Conservation (phyloP, 2,329 filamentous ascomycete species). For the Phaeomoniella chlamydospora region DNA sequence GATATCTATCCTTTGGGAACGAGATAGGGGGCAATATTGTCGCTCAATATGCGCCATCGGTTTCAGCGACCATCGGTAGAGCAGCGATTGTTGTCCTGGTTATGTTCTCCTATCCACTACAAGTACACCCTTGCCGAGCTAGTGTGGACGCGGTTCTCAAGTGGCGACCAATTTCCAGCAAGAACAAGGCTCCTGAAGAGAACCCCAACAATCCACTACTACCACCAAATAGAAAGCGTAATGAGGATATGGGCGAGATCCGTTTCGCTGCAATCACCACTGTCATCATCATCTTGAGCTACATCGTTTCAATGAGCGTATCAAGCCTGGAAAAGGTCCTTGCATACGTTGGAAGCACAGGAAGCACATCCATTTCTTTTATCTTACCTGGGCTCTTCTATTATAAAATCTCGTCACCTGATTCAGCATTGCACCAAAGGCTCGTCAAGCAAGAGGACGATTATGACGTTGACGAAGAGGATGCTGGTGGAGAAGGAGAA, state of each 20-base stretch:
- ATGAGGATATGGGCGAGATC: slow-evolving; percentile 62
- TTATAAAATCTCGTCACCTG: slow-evolving; percentile 90
- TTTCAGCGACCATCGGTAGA: slow-evolving; percentile 81
- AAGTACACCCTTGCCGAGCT: slow-evolving; percentile 92
- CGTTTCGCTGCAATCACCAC: slow-evolving; percentile 86
- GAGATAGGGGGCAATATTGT: slow-evolving; percentile 85
- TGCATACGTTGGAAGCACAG: slow-evolving; percentile 89
- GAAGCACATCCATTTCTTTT: slow-evolving; percentile 90
- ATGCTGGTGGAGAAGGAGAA: slow-evolving; percentile 17
- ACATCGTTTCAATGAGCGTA: slow-evolving; percentile 81
- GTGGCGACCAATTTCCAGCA: slow-evolving; percentile 54
- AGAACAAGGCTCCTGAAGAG: slow-evolving; percentile 10
- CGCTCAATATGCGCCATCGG: slow-evolving; percentile 67
- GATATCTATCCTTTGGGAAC: slow-evolving; percentile 90
- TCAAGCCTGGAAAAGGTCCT: slow-evolving; percentile 79
- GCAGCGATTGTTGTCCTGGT: slow-evolving; percentile 92
- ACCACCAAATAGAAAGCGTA: slow-evolving; percentile 20
- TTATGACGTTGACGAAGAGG: slow-evolving; percentile 37
- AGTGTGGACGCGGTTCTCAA: slow-evolving; percentile 86
- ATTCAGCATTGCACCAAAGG: slow-evolving; percentile 72
- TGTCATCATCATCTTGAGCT: slow-evolving; percentile 67
- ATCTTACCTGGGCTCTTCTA: slow-evolving; percentile 94
- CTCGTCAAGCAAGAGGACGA: slow-evolving; percentile 84
- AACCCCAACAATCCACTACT: slow-evolving; percentile 24
- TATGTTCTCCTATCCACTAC: slow-evolving; percentile 89